A percentile compares a stretch with the other conserved stretches of the same genome.
These are phyloP conservation scores for Gracilariopsis chorda DNA, from an alignment of 23 red algal species.

Conservation along the genomic window DNA sequence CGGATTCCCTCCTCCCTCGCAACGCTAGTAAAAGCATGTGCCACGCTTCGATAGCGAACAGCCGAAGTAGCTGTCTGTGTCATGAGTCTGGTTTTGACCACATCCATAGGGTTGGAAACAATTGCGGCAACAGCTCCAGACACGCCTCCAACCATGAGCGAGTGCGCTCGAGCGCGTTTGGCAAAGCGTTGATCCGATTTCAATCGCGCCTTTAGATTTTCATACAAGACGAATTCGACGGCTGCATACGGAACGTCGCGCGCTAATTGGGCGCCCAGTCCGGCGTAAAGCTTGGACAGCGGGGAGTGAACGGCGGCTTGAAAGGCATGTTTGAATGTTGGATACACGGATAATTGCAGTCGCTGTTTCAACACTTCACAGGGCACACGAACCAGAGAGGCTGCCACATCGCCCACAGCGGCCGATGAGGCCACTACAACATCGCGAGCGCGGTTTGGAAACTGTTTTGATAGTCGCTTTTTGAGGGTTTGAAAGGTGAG, in stretches of 20 bases:
- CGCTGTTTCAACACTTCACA: slow-evolving; percentile 94
- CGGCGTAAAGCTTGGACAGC: slow-evolving; percentile 63
- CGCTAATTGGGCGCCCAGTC: slow-evolving; percentile 77
- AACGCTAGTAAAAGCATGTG: slow-evolving; percentile 48
- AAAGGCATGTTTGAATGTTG: slow-evolving; percentile 42
- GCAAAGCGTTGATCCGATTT: background rate
- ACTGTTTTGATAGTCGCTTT: background rate
- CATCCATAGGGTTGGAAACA: slow-evolving; percentile 83
- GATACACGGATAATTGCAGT: slow-evolving; percentile 80
- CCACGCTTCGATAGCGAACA: slow-evolving; percentile 59
- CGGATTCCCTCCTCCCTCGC: slow-evolving; percentile 50
- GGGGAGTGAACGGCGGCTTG: background rate
- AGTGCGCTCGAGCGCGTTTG: slow-evolving; percentile 10
- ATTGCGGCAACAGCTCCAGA: slow-evolving; percentile 77
- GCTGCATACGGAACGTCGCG: slow-evolving; percentile 87
- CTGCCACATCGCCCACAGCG: slow-evolving; percentile 75
- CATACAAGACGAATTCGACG: slow-evolving; percentile 86
- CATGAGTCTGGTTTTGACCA: slow-evolving; percentile 97
- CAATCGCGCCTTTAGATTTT: slow-evolving; percentile 54
- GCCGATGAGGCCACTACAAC: slow-evolving; percentile 59
- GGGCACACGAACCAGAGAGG: slow-evolving; percentile 82
- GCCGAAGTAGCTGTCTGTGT: slow-evolving; percentile 62
- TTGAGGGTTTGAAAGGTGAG: slow-evolving; percentile 50
- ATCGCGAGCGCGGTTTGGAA: background rate
- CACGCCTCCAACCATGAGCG: slow-evolving; percentile 66